Base-by-base conservation (phyloP, 2,329 filamentous ascomycete genomes). In the Hortaea sp. region DNA sequence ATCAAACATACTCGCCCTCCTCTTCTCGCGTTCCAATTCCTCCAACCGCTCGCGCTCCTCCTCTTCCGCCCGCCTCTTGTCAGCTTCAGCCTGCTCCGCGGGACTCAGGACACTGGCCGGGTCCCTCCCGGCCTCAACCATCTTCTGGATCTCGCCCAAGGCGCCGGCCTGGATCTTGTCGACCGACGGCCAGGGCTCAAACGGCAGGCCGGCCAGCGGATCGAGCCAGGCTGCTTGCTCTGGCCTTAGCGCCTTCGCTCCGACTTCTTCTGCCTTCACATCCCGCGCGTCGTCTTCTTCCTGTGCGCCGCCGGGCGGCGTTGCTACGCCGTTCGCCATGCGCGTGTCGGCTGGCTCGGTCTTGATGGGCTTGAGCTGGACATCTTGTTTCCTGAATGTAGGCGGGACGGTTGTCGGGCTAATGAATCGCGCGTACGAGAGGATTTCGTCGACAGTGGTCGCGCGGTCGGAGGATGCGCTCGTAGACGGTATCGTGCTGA, bases 331-430 rank as follows among this genome's bases (percentile, higher is more conserved):
- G 41, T 63, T 66, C 7, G 57, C 51, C 32, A 57, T 56, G 39
- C 59, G 55, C 3, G 53, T 48, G 13, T 51, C 49, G 9, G 41
- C 40, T 9, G 37, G 38, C 4, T 45, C 45, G 12, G 31, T 39
- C 30, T 49, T 49, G 6, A 41, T 34, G 13, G 44, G 20, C 20
- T 51, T 42, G 6, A 42, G 28, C 11, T 48, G 40, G 27, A 47
- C 39, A 39, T 52, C 54, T 41, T 53, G 49, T 49, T 53, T 56
- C 48, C 60, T 58, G 55, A 66, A 70, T 2, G 78, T 78, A 0
- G 82, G 82, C 0, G 87, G 85, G 9, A 88, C 74, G 0, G 87
- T 90, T 53, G 82, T 88, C 62, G 82, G 84, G 63, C 82, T 84
- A 59, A 94, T 92, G 53, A 82, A 81, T 39, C 83, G 82, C 20